A percentile compares a stretch with the other conserved stretches of the same genome.
Evolutionary conservation across 2,329 filamentous ascomycete genomes (phyloP).

Genomic region (Beauveria sp.): DNA sequence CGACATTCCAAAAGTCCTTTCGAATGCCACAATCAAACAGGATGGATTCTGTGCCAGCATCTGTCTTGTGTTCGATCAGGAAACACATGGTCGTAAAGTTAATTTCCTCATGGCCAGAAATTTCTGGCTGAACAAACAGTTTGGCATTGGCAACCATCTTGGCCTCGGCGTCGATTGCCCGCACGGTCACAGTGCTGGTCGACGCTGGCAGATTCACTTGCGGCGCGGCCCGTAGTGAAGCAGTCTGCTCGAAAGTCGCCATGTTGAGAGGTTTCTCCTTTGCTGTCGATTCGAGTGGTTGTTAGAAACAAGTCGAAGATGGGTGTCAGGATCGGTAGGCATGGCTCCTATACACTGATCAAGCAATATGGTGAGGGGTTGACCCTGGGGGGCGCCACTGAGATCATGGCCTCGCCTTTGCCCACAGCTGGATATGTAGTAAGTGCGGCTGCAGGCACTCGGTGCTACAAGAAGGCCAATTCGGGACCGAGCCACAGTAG

Average conservation of each 20-base stretch:
- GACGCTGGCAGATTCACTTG: neutral
- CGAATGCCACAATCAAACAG: constrained; percentile 15
- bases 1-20: constrained; percentile 15
- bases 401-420: no score
- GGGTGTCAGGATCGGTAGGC: no score
- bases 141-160: constrained; percentile 12
- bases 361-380: no score
- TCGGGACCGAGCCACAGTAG: no score
- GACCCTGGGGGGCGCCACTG: no score
- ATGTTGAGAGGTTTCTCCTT: neutral
- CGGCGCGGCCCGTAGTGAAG: neutral
- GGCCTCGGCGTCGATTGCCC: constrained; percentile 14
- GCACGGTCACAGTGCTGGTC: constrained; percentile 12
- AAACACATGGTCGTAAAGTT: constrained; percentile 15
- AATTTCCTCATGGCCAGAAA: constrained; percentile 15
- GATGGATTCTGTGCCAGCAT: constrained; percentile 1
- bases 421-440: no score
- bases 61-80: constrained; percentile 9
- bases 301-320: neutral
- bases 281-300: neutral
- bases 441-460: no score
- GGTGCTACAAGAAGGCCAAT: no score
- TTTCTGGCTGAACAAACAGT: constrained; percentile 13
- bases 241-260: neutral
- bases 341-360: no score